A percentile compares a stretch with the other conserved stretches of the same genome.
Evolutionary conservation across 805 yeast species (phyloP).

Genomic region (Saccharomycopsis guyanensis): DNA sequence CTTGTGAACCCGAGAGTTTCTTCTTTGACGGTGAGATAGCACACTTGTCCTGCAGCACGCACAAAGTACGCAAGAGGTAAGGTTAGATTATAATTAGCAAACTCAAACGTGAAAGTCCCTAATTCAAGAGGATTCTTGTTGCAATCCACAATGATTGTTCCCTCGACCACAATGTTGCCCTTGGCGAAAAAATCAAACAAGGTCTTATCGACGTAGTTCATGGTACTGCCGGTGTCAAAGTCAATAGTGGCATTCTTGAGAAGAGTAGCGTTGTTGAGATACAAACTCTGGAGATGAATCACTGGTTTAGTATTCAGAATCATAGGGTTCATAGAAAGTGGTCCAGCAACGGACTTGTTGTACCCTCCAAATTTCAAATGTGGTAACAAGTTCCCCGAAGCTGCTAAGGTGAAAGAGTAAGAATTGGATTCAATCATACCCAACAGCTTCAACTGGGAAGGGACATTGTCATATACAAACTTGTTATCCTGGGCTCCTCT

Average conservation of each 20-base stretch:
- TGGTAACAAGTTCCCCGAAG: neutral
- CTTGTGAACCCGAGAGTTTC: neutral
- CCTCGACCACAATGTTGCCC: neutral
- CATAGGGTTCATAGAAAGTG: neutral
- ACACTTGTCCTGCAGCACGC: neutral
- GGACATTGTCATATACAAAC: no score
- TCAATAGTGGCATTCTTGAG: neutral
- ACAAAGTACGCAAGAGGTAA: neutral
- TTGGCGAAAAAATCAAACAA: neutral
- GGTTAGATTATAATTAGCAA: neutral
- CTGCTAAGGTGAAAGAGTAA: neutral
- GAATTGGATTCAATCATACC: neutral
- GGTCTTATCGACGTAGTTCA: neutral
- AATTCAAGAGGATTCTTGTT: neutral
- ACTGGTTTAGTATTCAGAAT: no score
- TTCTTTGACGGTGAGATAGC: neutral
- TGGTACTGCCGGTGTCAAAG: neutral
- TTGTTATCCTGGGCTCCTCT: no score
- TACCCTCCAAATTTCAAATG: neutral
- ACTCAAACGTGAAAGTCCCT: neutral
- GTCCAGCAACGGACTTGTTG: neutral
- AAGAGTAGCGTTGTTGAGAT: neutral
- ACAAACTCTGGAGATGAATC: neutral
- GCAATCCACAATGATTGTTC: neutral
- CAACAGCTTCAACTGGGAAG: neutral